Percentiles rank a stretch among this genome's conserved stretches.
Evolutionary conservation across 352 stramenopile species (phyloP).

Genomic region (Phytopythium vexans): DNA sequence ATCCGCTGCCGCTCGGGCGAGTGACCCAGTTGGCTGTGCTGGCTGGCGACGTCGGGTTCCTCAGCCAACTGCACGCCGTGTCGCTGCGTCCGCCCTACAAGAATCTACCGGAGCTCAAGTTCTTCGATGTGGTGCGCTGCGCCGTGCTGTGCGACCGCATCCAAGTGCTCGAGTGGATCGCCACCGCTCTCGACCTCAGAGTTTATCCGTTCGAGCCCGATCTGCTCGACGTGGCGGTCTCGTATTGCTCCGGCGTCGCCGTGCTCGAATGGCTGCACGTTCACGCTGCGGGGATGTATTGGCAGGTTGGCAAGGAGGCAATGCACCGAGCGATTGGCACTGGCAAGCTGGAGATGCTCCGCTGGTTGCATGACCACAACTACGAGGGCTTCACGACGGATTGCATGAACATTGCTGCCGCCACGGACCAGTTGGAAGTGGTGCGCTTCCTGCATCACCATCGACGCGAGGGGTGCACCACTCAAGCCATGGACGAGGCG

Average conservation of each 20-base stretch:
- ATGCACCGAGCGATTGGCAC: not conserved
- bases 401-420: constrained; percentile 28
- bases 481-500: constrained; percentile 28
- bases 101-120: no score
- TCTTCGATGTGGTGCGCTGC: no score
- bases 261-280: no score
- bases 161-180: no score
- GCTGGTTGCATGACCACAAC: constrained; percentile 24
- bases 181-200: no score
- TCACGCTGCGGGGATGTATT: no score
- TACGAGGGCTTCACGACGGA: constrained; percentile 29
- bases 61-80: no score
- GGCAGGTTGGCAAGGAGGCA: not conserved
- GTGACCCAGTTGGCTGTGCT: no score
- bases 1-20: no score
- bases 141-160: no score
- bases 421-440: constrained; percentile 29
- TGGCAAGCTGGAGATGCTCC: constrained; percentile 14
- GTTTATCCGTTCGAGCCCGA: constrained; percentile 1
- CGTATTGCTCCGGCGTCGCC: not conserved
- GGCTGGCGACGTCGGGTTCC: no score
- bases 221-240: not conserved
- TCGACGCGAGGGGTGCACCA: constrained; percentile 28
- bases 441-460: constrained; percentile 25
- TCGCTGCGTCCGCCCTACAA: no score